phyloP scores from a whole-genome alignment of 192 early-diverging fungal species.

The Podila clonocystis region DNA sequence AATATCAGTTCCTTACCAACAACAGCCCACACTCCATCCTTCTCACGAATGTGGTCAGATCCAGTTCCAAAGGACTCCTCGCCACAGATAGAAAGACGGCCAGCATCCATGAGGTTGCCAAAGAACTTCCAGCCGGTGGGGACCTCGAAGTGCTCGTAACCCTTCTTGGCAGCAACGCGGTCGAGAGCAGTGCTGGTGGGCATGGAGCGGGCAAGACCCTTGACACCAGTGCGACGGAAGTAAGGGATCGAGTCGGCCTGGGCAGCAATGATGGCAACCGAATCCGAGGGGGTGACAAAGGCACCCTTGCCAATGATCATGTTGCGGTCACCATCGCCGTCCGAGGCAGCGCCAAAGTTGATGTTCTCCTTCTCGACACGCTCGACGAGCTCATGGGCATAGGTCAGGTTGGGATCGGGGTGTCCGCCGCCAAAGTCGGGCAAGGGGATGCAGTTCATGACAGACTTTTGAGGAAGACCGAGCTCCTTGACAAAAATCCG shows the following conservation, averaged over 20 bases:
- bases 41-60: conserved; percentile 98
- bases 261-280: conserved; percentile 96
- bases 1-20: conserved; percentile 64
- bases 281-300: conserved; percentile 97
- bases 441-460: conserved; percentile 85
- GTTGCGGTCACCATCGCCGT: conserved; percentile 98
- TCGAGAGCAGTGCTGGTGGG: conserved; percentile 95
- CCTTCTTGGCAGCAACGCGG: conserved; percentile 85
- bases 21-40: conserved; percentile 98
- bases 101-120: conserved; percentile 98
- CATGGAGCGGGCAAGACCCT: conserved; percentile 94
- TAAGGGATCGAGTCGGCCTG: conserved; percentile 92
- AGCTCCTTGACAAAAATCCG: conserved; percentile 91
- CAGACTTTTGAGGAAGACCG: conserved; percentile 77
- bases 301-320: conserved; percentile 97
- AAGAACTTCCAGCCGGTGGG: conserved; percentile 99
- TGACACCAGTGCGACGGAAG: conserved; percentile 84
- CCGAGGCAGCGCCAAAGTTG: conserved; percentile 94
- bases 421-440: conserved; percentile 96
- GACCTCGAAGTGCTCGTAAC: conserved; percentile 83
- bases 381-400: conserved; percentile 93
- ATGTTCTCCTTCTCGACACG: conserved; percentile 83
- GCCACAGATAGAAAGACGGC: conserved; percentile 92
- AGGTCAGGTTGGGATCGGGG: conserved; percentile 98
- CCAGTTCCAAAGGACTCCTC: conserved; percentile 99